A percentile compares a stretch with the other conserved stretches of the same genome.
These are phyloP conservation scores for Ophiostoma novo-ulmi DNA, from an alignment of 2,329 filamentous ascomycete species.

Conservation along the genomic window DNA sequence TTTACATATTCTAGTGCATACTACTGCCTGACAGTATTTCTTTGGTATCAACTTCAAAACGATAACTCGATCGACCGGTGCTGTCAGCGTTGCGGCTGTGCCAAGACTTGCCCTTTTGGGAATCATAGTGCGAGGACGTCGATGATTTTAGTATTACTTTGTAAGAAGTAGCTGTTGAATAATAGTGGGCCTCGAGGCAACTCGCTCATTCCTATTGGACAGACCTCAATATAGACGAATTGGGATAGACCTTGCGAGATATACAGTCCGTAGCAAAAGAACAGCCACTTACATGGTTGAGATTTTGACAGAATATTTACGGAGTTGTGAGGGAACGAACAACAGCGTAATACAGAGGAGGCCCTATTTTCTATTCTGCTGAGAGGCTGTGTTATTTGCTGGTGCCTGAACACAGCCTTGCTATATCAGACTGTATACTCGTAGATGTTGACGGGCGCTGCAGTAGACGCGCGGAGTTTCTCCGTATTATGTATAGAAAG, in stretches of 20 bases:
- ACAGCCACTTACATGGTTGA: background rate
- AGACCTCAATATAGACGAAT: background rate
- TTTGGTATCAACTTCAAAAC: background rate
- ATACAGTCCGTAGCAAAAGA: background rate
- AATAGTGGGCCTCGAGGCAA: background rate
- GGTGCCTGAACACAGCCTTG: background rate
- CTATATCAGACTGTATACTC: background rate
- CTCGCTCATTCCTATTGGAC: background rate
- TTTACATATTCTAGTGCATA: no score
- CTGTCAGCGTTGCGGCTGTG: slow-evolving; percentile 3
- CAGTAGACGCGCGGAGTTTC: background rate
- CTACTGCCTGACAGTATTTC: background rate
- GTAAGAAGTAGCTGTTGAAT: background rate
- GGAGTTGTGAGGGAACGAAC: background rate
- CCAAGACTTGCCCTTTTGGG: background rate
- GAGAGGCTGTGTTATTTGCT: background rate
- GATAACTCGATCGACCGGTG: background rate
- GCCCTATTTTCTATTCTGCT: background rate
- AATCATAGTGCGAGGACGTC: background rate
- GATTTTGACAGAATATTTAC: background rate
- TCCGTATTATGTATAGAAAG: no score
- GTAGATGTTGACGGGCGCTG: background rate
- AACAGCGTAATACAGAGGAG: no score
- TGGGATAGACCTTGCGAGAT: background rate
- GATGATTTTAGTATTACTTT: no score